Conservation (phyloP, 2,329 filamentous ascomycete genomes). For the Aureobasidium sp. region DNA sequence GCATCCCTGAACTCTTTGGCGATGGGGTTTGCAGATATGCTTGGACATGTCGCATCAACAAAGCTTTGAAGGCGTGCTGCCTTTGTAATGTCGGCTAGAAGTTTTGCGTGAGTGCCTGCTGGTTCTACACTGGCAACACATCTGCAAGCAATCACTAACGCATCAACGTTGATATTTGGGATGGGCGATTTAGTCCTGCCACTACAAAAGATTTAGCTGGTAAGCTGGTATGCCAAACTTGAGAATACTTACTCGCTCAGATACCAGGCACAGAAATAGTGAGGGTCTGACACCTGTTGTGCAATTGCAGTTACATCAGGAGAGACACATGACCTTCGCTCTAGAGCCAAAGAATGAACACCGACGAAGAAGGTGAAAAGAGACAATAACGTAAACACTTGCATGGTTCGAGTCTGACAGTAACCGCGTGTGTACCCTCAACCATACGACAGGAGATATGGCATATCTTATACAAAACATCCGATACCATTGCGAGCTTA, state of each 20-base stretch:
- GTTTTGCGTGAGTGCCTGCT: not conserved
- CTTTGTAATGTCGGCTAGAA: not conserved
- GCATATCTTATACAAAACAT: not conserved
- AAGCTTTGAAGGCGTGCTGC: not conserved
- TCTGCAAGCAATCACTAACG: not conserved
- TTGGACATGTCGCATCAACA: not conserved
- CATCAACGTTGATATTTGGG: not conserved
- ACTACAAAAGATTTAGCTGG: not conserved
- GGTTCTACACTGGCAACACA: not conserved
- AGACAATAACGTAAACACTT: not conserved
- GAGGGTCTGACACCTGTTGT: not conserved
- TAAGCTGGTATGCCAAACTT: too few species aligned
- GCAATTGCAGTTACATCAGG: not conserved
- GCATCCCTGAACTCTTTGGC: not conserved
- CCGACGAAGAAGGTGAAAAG: not conserved
- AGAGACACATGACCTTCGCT: not conserved
- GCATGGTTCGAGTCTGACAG: not conserved
- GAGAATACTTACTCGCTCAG: not conserved
- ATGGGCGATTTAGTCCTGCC: not conserved
- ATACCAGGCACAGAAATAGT: not conserved
- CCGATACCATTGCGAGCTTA: not conserved
- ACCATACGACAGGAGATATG: too few species aligned
- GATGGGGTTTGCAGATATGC: not conserved
- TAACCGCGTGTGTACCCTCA: not conserved
- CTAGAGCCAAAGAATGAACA: not conserved